phyloP scores from a whole-genome alignment of 2,329 filamentous ascomycete genomes.

The Neoascochyta sp. region DNA sequence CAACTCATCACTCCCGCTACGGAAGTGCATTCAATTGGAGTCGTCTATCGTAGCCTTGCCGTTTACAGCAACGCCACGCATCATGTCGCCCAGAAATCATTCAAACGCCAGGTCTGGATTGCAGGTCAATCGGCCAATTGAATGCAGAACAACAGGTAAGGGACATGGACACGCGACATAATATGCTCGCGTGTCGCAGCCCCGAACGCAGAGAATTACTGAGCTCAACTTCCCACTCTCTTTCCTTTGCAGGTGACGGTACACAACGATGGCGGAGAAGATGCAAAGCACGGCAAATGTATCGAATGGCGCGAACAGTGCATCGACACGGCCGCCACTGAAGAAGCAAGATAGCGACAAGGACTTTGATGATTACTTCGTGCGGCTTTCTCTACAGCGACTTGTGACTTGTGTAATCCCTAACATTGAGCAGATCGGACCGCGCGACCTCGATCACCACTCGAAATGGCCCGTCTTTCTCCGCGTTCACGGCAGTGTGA shows the following conservation, averaged over 20 bases:
- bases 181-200: constrained; percentile 2
- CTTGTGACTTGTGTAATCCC: background rate
- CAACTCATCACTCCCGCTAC: constrained; percentile 8
- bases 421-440: constrained; percentile 44
- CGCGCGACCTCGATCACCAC: constrained; percentile 66
- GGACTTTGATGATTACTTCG: constrained; percentile 58
- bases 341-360: constrained; percentile 25
- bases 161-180: constrained; percentile 8
- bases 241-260: background rate
- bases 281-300: constrained; percentile 10
- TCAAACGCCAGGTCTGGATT: constrained; percentile 12
- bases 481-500: constrained; percentile 69
- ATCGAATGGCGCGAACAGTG: constrained; percentile 8
- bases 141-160: constrained; percentile 2
- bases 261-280: constrained; percentile 13
- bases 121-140: constrained; percentile 2
- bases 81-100: constrained; percentile 9
- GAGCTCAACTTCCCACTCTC: background rate
- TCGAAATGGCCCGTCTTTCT: constrained; percentile 74
- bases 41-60: constrained; percentile 9
- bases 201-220: background rate
- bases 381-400: constrained; percentile 23
- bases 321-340: constrained; percentile 6
- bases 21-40: constrained; percentile 9
- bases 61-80: constrained; percentile 9